These are phyloP conservation scores for Vigna hirtella DNA, from an alignment of 306 rosid genomes.

Conservation along the genomic window DNA sequence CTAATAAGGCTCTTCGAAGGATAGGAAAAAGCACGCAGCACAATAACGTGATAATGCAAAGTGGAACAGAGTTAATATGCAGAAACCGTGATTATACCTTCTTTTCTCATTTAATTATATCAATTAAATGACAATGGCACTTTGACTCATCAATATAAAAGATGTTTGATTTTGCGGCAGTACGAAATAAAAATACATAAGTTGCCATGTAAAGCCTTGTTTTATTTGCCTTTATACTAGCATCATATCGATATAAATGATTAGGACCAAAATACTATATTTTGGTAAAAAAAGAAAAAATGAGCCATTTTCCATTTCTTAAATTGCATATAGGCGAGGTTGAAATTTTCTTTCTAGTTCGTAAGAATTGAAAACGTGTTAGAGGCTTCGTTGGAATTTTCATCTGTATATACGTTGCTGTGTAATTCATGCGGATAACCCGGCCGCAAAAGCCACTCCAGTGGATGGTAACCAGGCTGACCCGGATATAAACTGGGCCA, in stretches of 20 bases:
- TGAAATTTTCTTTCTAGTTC: not conserved
- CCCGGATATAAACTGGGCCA: slow-evolving; percentile 75
- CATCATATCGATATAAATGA: not conserved
- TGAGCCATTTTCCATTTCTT: not conserved
- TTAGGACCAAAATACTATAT: slow-evolving; percentile 6
- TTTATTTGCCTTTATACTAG: slow-evolving; percentile 21
- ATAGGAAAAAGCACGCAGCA: not conserved
- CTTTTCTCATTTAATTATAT: not conserved
- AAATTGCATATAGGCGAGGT: slow-evolving; percentile 3
- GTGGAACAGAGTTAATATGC: not conserved
- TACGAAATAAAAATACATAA: not conserved
- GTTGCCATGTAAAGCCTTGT: slow-evolving; percentile 1
- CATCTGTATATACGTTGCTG: not conserved
- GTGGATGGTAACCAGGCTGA: slow-evolving; percentile 90
- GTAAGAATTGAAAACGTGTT: too few relatives aligned
- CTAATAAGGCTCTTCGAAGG: too few relatives aligned
- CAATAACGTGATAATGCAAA: slow-evolving; percentile 12
- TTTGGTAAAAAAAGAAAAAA: slow-evolving; percentile 33
- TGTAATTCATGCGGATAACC: slow-evolving; percentile 55
- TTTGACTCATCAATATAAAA: slow-evolving; percentile 14
- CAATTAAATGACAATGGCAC: not conserved
- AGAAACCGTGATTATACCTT: not conserved
- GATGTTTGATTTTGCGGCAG: not conserved
- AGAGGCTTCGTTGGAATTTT: not conserved
- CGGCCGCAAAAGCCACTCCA: slow-evolving; percentile 86